Evolutionary conservation across 352 stramenopile species (phyloP), one percentile per base, ranked within the genome.

Genomic region (Pythium graminicola): DNA sequence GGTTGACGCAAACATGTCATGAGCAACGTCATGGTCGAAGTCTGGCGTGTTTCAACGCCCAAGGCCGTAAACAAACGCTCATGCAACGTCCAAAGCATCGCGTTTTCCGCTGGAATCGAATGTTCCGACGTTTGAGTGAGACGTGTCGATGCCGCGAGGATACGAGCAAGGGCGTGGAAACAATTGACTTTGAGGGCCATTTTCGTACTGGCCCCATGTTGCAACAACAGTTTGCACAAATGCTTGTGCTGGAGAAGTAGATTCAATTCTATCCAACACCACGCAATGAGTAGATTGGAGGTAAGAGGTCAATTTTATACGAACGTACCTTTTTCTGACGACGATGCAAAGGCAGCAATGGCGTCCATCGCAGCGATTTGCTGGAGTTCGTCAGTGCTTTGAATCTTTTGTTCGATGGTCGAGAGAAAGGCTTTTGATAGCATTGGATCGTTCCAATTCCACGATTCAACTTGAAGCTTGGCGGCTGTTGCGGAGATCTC

Each of bases 311-410:
- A 39, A 28, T 50, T 14, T 22, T 10, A 45, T n/a, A n/a, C n/a
- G n/a, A n/a, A 3, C 23, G 6, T 27, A 93, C 82, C 83, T 76
- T 89, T 86, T 23, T 87, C 75, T 2, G 83, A 90, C 3, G 83
- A 84, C 6, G 73, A 86, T 10, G 69, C 79, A 48, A 92, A 94
- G 2, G 77, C 80, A 51, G 79, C 79, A 27, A 92, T 64, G 7
- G 79, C 81, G 39, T 94, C 84, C 80, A 91, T 91, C 9, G 77
- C 84, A 26, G 84, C 84, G 48, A 93, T 89, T 41, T 90, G 74
- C 58, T 93, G 67, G 8, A 88, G 64, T 16, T 69, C 56, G 22
- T 92, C 78, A 0, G 54, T 51, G 35, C 65, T 81, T 55, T 90
- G 69, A 22, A 92, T 62, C 53, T 89, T 88, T 26, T 51, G 59